Percentiles rank a stretch among this genome's conserved stretches.
Conservation (phyloP, 2,329 filamentous ascomycete genomes). For the Acarospora socialis region DNA sequence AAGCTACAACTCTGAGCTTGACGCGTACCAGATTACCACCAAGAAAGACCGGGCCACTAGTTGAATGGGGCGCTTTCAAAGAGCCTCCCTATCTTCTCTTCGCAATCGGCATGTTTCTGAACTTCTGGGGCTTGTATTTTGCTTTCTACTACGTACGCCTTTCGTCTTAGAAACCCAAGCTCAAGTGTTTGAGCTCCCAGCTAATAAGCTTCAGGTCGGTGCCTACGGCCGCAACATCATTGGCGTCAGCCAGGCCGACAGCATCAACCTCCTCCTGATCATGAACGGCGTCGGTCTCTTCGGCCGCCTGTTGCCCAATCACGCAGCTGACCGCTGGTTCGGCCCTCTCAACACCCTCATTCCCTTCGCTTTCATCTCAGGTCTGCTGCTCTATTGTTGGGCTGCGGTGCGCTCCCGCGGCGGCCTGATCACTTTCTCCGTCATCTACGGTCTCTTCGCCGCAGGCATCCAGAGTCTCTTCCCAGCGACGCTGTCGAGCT, state of each 20-base stretch:
- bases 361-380: constrained; percentile 33
- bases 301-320: constrained; percentile 38
- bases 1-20: constrained; percentile 24
- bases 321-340: constrained; percentile 37
- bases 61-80: constrained; percentile 43
- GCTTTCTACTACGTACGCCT: constrained; percentile 44
- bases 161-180: not conserved
- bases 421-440: constrained; percentile 30
- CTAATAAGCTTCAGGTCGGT: constrained; percentile 13
- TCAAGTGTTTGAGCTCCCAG: not conserved
- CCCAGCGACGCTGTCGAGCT: constrained; percentile 44
- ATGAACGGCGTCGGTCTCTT: constrained; percentile 43
- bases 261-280: constrained; percentile 42
- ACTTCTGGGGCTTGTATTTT: constrained; percentile 41
- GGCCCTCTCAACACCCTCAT: constrained; percentile 44
- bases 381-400: constrained; percentile 42
- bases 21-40: constrained; percentile 35
- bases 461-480: constrained; percentile 54
- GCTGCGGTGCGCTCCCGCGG: constrained; percentile 30
- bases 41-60: constrained; percentile 34
- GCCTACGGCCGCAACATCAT: constrained; percentile 33
- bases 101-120: constrained; percentile 30
- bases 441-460: constrained; percentile 42
- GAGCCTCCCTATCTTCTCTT: constrained; percentile 42
- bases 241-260: constrained; percentile 33